These are phyloP conservation scores for Wickerhamiella domercqiae DNA, from an alignment of 805 yeast species.

Conservation along the genomic window DNA sequence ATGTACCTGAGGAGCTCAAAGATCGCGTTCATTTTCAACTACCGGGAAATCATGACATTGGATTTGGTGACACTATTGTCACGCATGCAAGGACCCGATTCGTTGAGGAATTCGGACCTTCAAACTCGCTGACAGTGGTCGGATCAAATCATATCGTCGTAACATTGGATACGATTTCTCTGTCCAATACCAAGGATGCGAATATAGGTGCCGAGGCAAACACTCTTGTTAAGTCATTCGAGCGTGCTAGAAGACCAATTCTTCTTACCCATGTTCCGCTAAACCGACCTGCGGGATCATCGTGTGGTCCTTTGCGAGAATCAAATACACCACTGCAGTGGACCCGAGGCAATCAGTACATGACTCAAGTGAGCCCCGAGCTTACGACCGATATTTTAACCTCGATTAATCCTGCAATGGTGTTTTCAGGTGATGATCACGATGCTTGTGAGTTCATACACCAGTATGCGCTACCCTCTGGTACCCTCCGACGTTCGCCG, in stretches of 20 bases:
- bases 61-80: constrained; percentile 65
- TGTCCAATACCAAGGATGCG: constrained; percentile 42
- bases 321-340: constrained; percentile 50
- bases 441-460: constrained; percentile 80
- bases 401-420: constrained; percentile 45
- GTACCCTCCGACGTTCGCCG: constrained; percentile 26
- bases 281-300: constrained; percentile 42
- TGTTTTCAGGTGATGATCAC: constrained; percentile 93
- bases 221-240: constrained; percentile 33
- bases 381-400: constrained; percentile 44
- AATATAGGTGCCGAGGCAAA: constrained; percentile 34
- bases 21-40: constrained; percentile 14
- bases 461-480: constrained; percentile 14
- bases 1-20: not conserved
- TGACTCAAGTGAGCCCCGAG: constrained; percentile 61
- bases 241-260: constrained; percentile 20
- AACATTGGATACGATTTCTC: constrained; percentile 67
- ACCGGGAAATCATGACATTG: constrained; percentile 96
- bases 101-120: constrained; percentile 54
- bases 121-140: constrained; percentile 36
- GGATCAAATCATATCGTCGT: constrained; percentile 58
- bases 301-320: constrained; percentile 71
- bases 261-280: constrained; percentile 81
- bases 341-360: constrained; percentile 67
- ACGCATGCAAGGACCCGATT: constrained; percentile 47